Base-by-base conservation (phyloP, 169 alveolate species). In the Cryptosporidium felis region DNA sequence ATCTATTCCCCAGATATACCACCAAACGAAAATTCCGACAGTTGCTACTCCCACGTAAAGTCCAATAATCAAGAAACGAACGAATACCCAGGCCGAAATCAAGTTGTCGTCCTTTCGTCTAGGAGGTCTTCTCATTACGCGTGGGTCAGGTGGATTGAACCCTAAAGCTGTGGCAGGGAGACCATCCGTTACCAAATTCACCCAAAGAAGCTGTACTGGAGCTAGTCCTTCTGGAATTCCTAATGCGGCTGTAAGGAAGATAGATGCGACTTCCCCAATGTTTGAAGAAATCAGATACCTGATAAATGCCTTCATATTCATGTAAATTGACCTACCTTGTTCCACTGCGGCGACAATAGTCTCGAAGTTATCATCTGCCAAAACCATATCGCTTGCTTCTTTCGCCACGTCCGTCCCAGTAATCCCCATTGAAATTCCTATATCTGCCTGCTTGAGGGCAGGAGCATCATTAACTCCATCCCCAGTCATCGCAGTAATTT, bases 401-500 rank as follows among this genome's bases (percentile, higher is more conserved):
- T 98, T 98, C 12, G 99, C 99, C n/a, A 98, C 99, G 91, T 98
- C 99, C 10, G 99, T 97, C 21, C 99, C 99, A 28, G 99, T 91
- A 16, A 97, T 95, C 41, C 99, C 99, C 99, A 98, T 97, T 49
- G 99, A 97, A 41, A 98, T 93, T 23, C 99, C 99, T 60, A 98
- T 97, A 62, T 95, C 97, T 21, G 99, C 99, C 92, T 96, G 94
- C 92, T 97, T 96, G 46, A 98, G 82, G 1, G 99, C 99, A 9
- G 99, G 99, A 14, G 99, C 99, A 89, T 98, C 99, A 91, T 98
- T 98, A 21, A 98, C 99, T 21, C 99, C 99, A 91, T 98, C 99
- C 5, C 99, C 99, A 56, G 99, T 96, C 98, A 96, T 95, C 18
- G 99, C 99, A 16, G 96, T 96, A 9, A 97, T 96, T 88, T 97